These are phyloP conservation scores for Lasiosphaeria ovina DNA, from an alignment of 495 filamentous ascomycete species.

Conservation along the genomic window DNA sequence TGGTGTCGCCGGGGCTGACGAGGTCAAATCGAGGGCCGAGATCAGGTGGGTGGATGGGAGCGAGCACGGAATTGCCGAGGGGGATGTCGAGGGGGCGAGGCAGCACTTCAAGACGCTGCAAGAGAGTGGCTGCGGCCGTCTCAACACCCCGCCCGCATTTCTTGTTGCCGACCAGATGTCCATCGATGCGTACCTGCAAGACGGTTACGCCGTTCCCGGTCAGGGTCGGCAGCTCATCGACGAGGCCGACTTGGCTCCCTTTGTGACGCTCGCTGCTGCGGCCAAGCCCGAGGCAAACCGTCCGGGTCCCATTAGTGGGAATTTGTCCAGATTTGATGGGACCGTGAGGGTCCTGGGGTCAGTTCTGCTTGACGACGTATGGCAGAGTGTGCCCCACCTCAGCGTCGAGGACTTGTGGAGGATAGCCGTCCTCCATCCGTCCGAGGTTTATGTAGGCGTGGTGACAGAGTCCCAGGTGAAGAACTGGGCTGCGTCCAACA, in stretches of 20 bases:
- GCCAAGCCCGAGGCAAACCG: background rate
- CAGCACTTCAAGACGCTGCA: slow-evolving; percentile 12
- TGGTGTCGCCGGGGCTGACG: slow-evolving; percentile 7
- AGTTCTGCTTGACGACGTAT: slow-evolving; percentile 17
- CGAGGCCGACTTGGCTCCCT: slow-evolving; percentile 9
- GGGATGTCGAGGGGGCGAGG: slow-evolving; percentile 16
- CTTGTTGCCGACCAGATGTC: slow-evolving; percentile 12
- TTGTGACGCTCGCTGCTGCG: slow-evolving; percentile 8
- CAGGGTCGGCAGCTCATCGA: slow-evolving; percentile 12
- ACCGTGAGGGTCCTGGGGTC: slow-evolving; percentile 15
- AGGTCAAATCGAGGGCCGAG: slow-evolving; percentile 6
- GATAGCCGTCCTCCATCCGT: slow-evolving; percentile 14
- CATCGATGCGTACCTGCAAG: slow-evolving; percentile 11
- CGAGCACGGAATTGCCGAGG: slow-evolving; percentile 15
- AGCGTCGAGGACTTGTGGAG: slow-evolving; percentile 13
- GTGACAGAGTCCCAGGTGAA: slow-evolving; percentile 11
- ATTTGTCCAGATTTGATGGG: slow-evolving; percentile 9
- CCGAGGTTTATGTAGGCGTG: slow-evolving; percentile 9
- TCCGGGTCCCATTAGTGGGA: no score
- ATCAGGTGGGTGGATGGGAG: slow-evolving; percentile 22
- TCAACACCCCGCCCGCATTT: slow-evolving; percentile 4
- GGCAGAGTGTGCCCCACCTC: slow-evolving; percentile 1
- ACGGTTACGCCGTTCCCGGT: background rate
- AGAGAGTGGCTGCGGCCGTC: background rate
- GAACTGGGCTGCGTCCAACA: background rate